A percentile compares a stretch with the other conserved stretches of the same genome.
phyloP scores from a whole-genome alignment of 805 yeast species.

The Scheffersomyces stipitis region DNA sequence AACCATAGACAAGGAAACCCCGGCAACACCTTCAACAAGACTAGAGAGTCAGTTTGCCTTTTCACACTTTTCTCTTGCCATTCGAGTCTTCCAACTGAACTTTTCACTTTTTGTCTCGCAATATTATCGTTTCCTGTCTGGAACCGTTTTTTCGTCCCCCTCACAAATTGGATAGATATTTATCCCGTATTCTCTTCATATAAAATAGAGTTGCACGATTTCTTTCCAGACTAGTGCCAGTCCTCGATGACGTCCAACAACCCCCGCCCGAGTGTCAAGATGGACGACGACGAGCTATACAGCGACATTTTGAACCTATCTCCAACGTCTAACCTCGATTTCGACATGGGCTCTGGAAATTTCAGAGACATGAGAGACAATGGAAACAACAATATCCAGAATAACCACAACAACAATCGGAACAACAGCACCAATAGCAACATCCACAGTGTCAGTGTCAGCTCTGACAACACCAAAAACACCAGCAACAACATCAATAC shows the following conservation, averaged over 20 bases:
- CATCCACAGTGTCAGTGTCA: neutral
- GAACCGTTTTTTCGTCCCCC: too few species aligned
- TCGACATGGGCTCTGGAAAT: neutral
- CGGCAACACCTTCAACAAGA: too few species aligned
- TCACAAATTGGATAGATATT: too few species aligned
- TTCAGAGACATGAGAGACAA: neutral
- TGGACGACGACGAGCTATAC: constrained; percentile 28
- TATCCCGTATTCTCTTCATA: too few species aligned
- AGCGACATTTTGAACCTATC: constrained; percentile 29
- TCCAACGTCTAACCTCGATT: constrained; percentile 13
- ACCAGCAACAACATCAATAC: constrained; percentile 5
- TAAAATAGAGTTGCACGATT: too few species aligned
- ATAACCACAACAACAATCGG: constrained; percentile 10
- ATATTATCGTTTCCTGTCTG: too few species aligned
- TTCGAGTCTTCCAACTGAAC: too few species aligned
- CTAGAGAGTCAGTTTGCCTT: too few species aligned
- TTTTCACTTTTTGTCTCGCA: too few species aligned
- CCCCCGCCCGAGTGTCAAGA: constrained; percentile 1
- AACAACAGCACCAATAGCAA: constrained; percentile 7
- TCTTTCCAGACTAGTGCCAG: neutral
- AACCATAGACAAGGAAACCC: too few species aligned
- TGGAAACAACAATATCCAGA: constrained; percentile 1
- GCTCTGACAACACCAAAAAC: constrained; percentile 7
- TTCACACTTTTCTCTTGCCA: too few species aligned
- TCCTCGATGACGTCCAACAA: neutral